Evolutionary conservation across 179 eudicot species (phyloP), one percentile per base, ranked within the genome.

Genomic region (Actinidia arguta): DNA sequence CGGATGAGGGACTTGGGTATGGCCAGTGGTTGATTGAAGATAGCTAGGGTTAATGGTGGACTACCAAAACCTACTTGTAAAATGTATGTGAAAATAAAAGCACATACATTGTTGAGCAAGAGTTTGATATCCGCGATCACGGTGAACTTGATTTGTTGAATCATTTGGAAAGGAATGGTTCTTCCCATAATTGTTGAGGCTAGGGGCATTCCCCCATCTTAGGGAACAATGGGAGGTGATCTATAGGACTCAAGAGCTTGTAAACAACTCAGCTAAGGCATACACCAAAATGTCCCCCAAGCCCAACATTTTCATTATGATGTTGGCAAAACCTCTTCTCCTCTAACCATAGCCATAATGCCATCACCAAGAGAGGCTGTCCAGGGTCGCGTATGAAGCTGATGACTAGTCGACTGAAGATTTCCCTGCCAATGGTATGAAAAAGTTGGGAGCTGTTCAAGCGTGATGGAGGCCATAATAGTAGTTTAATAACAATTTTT

Each of bases 271-370:
- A 0, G 88, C 89, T 4, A 90, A 47, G 4, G 82, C 85, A 42
- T 88, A 83, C 24, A 90, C 51, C 6, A 83, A 51, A 12, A 59
- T 52, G 56, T 90, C 47, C 0, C 91, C 51, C 1, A 81, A 3
- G 0, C 2, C 7, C 8, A 67, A 11, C 11, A 89, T 39, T 69
- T 73, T 82, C 6, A n/a, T 24, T 0, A 85, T 20, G 42, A 90
- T 39, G 24, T 59, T 18, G 8, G 83, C 77, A n/a, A 5, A 76
- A 59, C 3, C 68, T 78, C 2, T 78, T 64, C 8, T 80, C 82
- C 31, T 90, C 91, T 1, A 90, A 63, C 87, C 89, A 89, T 9
- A 89, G 48, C 85, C 85, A 87, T 10, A 89, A 20, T 25, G 93
- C 89, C 87, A 86, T 78, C 82, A 88, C 77, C 61, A 90, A 66